Base-by-base conservation (phyloP, 257 asterid genomes). In the Plantago ovata region DNA sequence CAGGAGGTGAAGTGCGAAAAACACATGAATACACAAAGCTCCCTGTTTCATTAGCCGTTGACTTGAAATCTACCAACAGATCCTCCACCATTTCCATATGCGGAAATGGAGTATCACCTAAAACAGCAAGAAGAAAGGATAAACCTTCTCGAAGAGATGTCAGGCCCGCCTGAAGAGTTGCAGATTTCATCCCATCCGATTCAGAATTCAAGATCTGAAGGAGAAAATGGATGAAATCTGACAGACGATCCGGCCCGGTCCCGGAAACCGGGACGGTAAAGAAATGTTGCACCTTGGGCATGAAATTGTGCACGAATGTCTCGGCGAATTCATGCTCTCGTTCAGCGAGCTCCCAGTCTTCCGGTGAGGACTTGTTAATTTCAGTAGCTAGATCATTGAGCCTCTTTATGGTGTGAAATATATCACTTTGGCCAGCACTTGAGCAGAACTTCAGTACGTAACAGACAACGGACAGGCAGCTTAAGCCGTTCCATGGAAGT, bases 1-100 rank as follows among this genome's bases (percentile, higher is more conserved):
- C n/a, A n/a, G n/a, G n/a, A n/a, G n/a, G n/a, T n/a, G n/a, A n/a
- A n/a, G 16, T 14, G 12, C 40, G 44, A 33, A 66, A 65, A 61
- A 71, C 2, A 14, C 24, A 10, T 32, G 51, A 63, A 56, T 71
- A 56, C 1, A 66, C 45, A 8, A 66, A 61, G 21, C 24, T 15
- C 19, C 74, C 71, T 10, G 43, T 58, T 0, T 59, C 22, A 28
- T 44, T 59, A 7, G 42, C 43, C 22, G 44, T 10, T 15, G 0
- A n/a, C 23, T 44, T n/a, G n/a, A n/a, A n/a, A n/a, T n/a, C n/a
- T n/a, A n/a, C n/a, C n/a, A n/a, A n/a, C n/a, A n/a, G n/a, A n/a
- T n/a, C n/a, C n/a, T n/a, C n/a, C n/a, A n/a, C 48, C 7, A 22
- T 11, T 49, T 56, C 50, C 11, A 38, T 56, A 3, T 1, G 7